Conservation (phyloP, 768 basidiomycete species). For the Gelatoporia subvermispora region DNA sequence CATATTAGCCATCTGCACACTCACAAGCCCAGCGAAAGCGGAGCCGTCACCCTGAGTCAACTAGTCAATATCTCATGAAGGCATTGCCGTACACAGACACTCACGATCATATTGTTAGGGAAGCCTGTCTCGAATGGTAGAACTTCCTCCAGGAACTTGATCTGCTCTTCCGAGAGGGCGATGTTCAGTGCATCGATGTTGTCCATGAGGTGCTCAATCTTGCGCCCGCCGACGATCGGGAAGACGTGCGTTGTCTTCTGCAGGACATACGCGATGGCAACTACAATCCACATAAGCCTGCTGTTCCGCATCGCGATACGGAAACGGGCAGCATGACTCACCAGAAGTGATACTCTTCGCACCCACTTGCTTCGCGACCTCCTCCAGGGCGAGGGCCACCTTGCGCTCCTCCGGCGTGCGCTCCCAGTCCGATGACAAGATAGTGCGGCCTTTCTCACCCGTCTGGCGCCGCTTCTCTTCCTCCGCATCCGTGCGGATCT, state of each 20-base stretch:
- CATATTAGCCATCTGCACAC: too few relatives aligned
- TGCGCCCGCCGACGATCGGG: slow-evolving; percentile 5
- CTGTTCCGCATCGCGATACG: too few relatives aligned
- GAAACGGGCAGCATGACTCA: too few relatives aligned
- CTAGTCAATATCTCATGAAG: too few relatives aligned
- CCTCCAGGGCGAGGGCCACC: slow-evolving; percentile 37
- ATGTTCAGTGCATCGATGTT: slow-evolving; percentile 19
- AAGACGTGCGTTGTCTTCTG: neutral
- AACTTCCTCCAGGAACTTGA: slow-evolving; percentile 12
- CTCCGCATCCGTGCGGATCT: slow-evolving; percentile 28
- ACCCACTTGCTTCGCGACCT: slow-evolving; percentile 44
- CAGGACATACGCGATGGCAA: neutral
- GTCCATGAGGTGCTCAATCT: slow-evolving; percentile 11
- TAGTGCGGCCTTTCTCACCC: slow-evolving; percentile 28
- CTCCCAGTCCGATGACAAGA: too few relatives aligned
- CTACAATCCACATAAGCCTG: neutral
- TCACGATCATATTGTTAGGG: too few relatives aligned
- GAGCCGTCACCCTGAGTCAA: too few relatives aligned
- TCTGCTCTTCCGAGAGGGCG: slow-evolving; percentile 12
- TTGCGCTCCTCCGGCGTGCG: slow-evolving; percentile 16
- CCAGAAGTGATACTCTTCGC: slow-evolving; percentile 2
- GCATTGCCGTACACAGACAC: too few relatives aligned
- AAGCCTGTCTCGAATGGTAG: slow-evolving; percentile 11
- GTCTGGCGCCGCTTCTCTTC: slow-evolving; percentile 19
- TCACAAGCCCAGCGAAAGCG: too few relatives aligned